Base-by-base conservation (phyloP, 2,329 filamentous ascomycete species). In the Colletotrichum orchidophilum region DNA sequence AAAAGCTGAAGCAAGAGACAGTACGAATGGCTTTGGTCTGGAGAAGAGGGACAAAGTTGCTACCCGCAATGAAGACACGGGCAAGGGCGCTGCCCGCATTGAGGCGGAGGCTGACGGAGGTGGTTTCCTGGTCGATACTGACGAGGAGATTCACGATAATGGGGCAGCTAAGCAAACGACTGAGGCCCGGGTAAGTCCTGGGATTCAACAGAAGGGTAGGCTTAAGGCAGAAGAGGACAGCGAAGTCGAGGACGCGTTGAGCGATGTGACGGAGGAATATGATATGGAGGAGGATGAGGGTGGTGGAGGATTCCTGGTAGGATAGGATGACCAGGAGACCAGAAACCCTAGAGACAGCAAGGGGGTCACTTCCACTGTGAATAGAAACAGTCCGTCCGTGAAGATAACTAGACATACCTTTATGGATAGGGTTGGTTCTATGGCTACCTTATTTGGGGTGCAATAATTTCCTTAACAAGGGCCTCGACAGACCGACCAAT, bases 271-370 rank as follows among this genome's bases (percentile, higher is more conserved):
- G 53, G 83, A 82, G 71, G 84, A 84, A 75, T 83, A 82, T 75
- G 80, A 83, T 33, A 83, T 84, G 78, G 79, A 79, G 27, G 79
- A 81, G n/a, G 82, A 82, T 70, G 80, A 80, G 8, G 81, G 80
- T 71, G 86, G 83, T 35, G 86, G 86, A 21, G 85, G 85, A 3
- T 87, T 85, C 73, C 63, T 86, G 60, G 70, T 83, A 21, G 49
- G 12, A n/a, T 26, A 50, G 24, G n/a, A 9, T 15, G 35, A 27
- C 27, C 8, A 15, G 18, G 5, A 42, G 21, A n/a, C 9, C 5
- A 26, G 18, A 59, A n/a, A 42, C 35, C 57, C 11, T 4, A n/a
- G n/a, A 27, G 9, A 12, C 15, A 46, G 18, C 39, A n/a, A n/a
- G n/a, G n/a, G n/a, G n/a, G n/a, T n/a, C n/a, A n/a, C n/a, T n/a